Evolutionary conservation across 148 eudicot species (phyloP), one percentile per base, ranked within the genome.

Genomic region (Polygonum aviculare): DNA sequence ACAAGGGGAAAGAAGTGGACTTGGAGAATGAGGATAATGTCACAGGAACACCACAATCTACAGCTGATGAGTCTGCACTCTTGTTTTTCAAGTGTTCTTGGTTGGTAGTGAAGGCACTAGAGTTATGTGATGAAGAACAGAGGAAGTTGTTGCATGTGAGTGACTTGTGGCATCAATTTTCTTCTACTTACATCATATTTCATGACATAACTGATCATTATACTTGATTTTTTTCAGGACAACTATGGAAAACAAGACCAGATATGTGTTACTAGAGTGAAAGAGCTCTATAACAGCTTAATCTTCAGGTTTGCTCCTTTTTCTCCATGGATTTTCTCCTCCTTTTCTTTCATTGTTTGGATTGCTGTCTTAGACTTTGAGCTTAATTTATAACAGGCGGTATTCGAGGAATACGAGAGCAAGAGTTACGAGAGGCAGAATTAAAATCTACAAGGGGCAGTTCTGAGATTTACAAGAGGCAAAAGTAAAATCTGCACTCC

Each of bases 401-500:
- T 80, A 11, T 95, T 88, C 72, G 82, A 47, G 0, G 96, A 92
- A 72, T 90, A 81, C 31, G 99, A 95, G 84, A 92, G 82, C 80
- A 76, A 83, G 80, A 90, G 86, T 76, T 87, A 88, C 21, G 93
- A 26, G 31, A 89, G 97, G 82, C 90, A 86, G 82, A 95, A 95
- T 81, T 94, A 26, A 73, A 80, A 26, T 26, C 31, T 26, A 1
- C 31, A 26, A 26, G 31, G 1, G 31, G 31, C 31, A 26, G 31
- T 26, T 26, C 31, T 26, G 31, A 26, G 31, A 26, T 26, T 26
- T 26, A 26, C 31, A 26, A 26, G 31, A 26, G 31, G 31, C 31
- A 26, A 1, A 26, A 26, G 31, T 26, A 26, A 26, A 26, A 69
- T 51, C 16, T 51, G 55, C 55, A 51, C 55, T 51, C 55, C 12